Conservation (phyloP, 75 land plant genomes). For the Pinus taeda region DNA sequence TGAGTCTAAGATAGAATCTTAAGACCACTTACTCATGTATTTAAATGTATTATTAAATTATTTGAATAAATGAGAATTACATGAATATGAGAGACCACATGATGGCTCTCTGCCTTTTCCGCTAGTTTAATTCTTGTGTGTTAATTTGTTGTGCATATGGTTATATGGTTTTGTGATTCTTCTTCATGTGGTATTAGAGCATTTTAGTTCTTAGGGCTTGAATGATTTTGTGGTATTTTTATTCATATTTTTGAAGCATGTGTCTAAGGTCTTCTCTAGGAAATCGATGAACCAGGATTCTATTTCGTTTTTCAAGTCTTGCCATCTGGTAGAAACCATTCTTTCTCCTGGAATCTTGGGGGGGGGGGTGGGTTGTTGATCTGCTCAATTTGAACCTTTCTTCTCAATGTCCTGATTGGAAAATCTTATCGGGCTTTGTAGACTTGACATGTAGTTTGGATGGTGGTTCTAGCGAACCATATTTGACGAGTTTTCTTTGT, state of each 20-base stretch:
- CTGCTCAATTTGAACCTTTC: not conserved
- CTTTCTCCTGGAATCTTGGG: not conserved
- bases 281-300: slow-evolving; percentile 11
- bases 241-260: not conserved
- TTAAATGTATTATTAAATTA: too few relatives aligned
- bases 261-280: not conserved
- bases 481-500: not conserved
- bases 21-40: too few relatives aligned
- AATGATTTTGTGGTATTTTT: too few relatives aligned
- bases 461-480: not conserved
- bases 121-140: too few relatives aligned
- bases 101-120: too few relatives aligned
- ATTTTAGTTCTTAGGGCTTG: too few relatives aligned
- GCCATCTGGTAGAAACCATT: slow-evolving; percentile 1
- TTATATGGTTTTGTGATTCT: too few relatives aligned
- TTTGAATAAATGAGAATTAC: too few relatives aligned
- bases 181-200: too few relatives aligned
- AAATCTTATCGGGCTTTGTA: not conserved
- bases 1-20: too few relatives aligned
- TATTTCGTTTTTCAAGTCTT: slow-evolving; percentile 1
- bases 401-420: slow-evolving; percentile 1
- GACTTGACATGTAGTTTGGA: not conserved
- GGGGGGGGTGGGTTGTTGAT: not conserved
- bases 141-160: too few relatives aligned
- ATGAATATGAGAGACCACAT: too few relatives aligned